Conservation (phyloP, 1,284 basidiomycete species). For the Lentinus polychrous region DNA sequence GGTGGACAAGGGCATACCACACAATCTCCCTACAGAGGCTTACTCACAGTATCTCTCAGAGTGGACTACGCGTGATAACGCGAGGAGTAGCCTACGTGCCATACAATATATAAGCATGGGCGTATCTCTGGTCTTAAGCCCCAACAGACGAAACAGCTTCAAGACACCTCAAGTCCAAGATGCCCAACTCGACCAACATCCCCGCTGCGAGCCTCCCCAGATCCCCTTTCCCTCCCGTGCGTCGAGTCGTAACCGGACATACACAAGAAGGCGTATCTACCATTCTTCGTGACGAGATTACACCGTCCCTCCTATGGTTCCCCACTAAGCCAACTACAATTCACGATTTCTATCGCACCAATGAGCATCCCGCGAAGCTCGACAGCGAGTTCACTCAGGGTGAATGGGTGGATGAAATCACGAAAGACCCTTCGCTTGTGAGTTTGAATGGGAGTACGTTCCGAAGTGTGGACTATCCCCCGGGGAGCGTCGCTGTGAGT, state of each 20-base stretch:
- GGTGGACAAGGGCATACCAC: no score
- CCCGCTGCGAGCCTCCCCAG: neutral
- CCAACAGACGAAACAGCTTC: neutral
- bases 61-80: no score
- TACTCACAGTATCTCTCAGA: no score
- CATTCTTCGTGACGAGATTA: constrained; percentile 13
- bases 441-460: constrained; percentile 14
- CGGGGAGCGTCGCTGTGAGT: constrained; percentile 12
- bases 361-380: constrained; percentile 12
- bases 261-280: constrained; percentile 8
- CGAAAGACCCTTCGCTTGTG: constrained; percentile 7
- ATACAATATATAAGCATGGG: no score
- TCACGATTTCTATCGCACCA: constrained; percentile 14
- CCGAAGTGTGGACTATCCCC: constrained; percentile 15
- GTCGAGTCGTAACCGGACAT: constrained; percentile 8
- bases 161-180: neutral
- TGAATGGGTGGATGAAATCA: constrained; percentile 15
- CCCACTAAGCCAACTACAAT: constrained; percentile 8
- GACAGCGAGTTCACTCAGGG: constrained; percentile 15
- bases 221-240: neutral
- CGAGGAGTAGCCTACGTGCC: no score
- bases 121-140: neutral
- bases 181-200: neutral
- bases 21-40: no score
- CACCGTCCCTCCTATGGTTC: constrained; percentile 9